Evolutionary conservation across 208 protist genomes (phyloP).

Genomic region (Blechomonas ayalai): DNA sequence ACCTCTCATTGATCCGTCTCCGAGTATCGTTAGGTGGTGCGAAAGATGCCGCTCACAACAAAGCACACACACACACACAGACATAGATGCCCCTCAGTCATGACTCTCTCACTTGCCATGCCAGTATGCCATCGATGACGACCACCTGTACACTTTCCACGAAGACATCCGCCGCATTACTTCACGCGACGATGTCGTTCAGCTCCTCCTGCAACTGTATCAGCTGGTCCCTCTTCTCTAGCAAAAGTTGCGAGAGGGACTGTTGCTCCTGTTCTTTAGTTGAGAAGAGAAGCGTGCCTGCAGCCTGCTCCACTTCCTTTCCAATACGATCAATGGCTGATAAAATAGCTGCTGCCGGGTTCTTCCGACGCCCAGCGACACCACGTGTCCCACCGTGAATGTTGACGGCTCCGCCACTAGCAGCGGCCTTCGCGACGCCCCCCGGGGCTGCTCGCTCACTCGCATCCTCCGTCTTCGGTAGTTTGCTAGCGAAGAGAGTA

Average conservation of each 20-base stretch:
- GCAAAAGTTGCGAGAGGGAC: slow-evolving; percentile 9
- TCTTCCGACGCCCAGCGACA: slow-evolving; percentile 1
- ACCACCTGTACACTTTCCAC: too few species aligned
- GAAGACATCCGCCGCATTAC: too few species aligned
- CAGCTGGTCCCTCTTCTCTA: slow-evolving; percentile 21
- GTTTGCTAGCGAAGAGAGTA: too few species aligned
- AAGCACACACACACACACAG: too few species aligned
- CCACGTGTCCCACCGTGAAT: background rate
- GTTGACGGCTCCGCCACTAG: background rate
- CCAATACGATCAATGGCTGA: slow-evolving; percentile 29
- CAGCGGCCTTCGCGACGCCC: slow-evolving; percentile 7
- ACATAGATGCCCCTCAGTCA: too few species aligned
- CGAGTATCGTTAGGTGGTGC: too few species aligned
- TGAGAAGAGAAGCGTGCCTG: slow-evolving; percentile 21
- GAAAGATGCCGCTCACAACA: too few species aligned
- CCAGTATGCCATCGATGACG: too few species aligned
- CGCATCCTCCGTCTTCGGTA: too few species aligned
- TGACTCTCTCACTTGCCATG: too few species aligned
- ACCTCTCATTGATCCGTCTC: too few species aligned
- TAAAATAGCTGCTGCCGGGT: slow-evolving; percentile 6
- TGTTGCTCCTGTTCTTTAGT: slow-evolving; percentile 14
- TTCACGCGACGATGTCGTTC: background rate
- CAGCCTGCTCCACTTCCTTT: slow-evolving; percentile 17
- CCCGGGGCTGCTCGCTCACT: slow-evolving; percentile 18
- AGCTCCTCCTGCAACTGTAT: slow-evolving; percentile 11